Evolutionary conservation across 176 grass and related monocot genomes (phyloP), one percentile per base, ranked within the genome.

Genomic region (Hordeum marinum): DNA sequence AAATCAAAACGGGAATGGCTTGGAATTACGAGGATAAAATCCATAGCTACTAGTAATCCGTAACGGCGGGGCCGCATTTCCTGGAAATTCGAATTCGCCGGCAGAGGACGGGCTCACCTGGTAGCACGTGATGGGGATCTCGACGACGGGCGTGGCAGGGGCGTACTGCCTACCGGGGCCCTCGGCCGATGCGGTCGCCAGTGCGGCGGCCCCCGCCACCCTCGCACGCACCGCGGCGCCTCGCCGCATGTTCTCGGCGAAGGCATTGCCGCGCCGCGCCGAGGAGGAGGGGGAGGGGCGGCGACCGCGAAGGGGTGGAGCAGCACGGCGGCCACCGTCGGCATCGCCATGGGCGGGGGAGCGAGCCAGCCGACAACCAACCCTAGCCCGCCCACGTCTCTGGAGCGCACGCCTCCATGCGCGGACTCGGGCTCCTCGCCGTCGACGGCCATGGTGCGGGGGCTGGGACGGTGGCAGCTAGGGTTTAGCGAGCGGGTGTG

Each of bases 51-150:
- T n/a, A n/a, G n/a, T n/a, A n/a, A n/a, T n/a, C n/a, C 21, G 24
- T 17, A 45, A 21, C 77, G 50, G 50, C 50, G 7, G 18, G 15
- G 5, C 65, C 12, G 40, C 67, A 85, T 76, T 73, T 76, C 35
- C 26, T 9, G 42, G 52, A 36, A 81, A 86, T 77, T 54, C 64
- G 71, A 82, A 82, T 20, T 36, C 57, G 58, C 10, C 42, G 29
- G 67, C 36, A 84, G 61, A 81, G 37, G 26, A 45, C 13, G 34
- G 14, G 90, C 93, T 85, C 82, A 99, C 96, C 96, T 99, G 89
- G 80, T 96, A 99, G 80, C 94, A 99, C 66, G 92, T 99, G 84
- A 96, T 90, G 20, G 93, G 94, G 89, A 99, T 96, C 86, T 99
- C 94, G 37, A 99, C 87, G 54, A 57, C 84, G n/a, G 82, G 39